Conservation (phyloP, 495 filamentous ascomycete species). For the Rusavskia elegans region DNA sequence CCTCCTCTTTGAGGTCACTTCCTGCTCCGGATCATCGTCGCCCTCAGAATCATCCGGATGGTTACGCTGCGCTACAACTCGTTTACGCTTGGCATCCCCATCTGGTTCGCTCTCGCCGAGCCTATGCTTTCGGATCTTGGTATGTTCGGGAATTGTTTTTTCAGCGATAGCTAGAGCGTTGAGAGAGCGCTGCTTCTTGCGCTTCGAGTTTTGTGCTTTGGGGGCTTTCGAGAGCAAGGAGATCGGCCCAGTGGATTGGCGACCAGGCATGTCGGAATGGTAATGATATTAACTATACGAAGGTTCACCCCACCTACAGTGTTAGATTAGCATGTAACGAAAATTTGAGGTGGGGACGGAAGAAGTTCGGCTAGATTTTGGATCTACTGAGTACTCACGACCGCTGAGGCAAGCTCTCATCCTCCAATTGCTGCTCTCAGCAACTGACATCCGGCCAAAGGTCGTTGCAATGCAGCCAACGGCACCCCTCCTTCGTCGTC, state of each 20-base stretch:
- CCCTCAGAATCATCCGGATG: slow-evolving; percentile 36
- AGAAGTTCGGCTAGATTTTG: too few relatives aligned
- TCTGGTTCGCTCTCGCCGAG: slow-evolving; percentile 40
- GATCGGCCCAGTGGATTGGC: slow-evolving; percentile 40
- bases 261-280: slow-evolving; percentile 37
- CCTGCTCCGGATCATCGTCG: slow-evolving; percentile 26
- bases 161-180: slow-evolving; percentile 79
- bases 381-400: too few relatives aligned
- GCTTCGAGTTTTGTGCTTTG: slow-evolving; percentile 25
- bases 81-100: slow-evolving; percentile 25
- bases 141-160: slow-evolving; percentile 33
- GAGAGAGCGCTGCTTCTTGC: slow-evolving; percentile 42
- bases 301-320: too few relatives aligned
- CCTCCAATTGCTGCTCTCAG: too few relatives aligned
- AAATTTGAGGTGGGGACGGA: too few relatives aligned
- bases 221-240: slow-evolving; percentile 15
- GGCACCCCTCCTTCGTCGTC: slow-evolving; percentile 42
- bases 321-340: too few relatives aligned
- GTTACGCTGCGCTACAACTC: slow-evolving; percentile 22
- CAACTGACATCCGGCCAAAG: too few relatives aligned
- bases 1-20: slow-evolving; percentile 30
- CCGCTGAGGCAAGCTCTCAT: too few relatives aligned
- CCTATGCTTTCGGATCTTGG: slow-evolving; percentile 37
- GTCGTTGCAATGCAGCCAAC: slow-evolving; percentile 38
- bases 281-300: too few relatives aligned